Conservation (phyloP, 768 basidiomycete species). For the Multifurca ochricompacta region DNA sequence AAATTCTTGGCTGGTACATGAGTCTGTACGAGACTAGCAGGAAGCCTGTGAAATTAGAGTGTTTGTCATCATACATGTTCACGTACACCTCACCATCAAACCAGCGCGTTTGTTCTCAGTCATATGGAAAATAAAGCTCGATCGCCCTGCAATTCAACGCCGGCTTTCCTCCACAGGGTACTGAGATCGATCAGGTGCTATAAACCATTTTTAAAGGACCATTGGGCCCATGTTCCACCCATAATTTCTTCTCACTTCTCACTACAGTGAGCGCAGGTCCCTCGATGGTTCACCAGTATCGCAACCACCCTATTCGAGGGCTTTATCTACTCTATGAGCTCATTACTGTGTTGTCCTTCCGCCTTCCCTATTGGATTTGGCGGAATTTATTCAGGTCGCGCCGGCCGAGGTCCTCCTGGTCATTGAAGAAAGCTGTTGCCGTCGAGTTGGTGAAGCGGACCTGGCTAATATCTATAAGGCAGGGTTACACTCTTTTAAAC, state of each 20-base stretch:
- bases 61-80: too few relatives aligned
- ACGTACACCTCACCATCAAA: too few relatives aligned
- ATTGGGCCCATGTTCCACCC: neutral
- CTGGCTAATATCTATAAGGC: neutral
- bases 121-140: too few relatives aligned
- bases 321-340: neutral
- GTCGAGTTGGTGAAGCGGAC: neutral
- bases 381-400: neutral
- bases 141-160: too few relatives aligned
- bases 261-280: neutral
- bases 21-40: too few relatives aligned
- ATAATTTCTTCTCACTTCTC: neutral
- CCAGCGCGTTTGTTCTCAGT: too few relatives aligned
- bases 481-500: neutral
- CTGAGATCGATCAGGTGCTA: too few relatives aligned
- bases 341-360: neutral
- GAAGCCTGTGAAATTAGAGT: too few relatives aligned
- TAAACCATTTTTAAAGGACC: neutral
- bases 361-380: constrained; percentile 1
- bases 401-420: neutral
- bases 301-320: neutral
- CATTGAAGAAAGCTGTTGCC: neutral
- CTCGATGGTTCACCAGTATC: neutral
- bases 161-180: too few relatives aligned
- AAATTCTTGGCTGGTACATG: too few relatives aligned